Evolutionary conservation across 805 yeast genomes (phyloP).

Genomic region (Spathaspora arborariae): DNA sequence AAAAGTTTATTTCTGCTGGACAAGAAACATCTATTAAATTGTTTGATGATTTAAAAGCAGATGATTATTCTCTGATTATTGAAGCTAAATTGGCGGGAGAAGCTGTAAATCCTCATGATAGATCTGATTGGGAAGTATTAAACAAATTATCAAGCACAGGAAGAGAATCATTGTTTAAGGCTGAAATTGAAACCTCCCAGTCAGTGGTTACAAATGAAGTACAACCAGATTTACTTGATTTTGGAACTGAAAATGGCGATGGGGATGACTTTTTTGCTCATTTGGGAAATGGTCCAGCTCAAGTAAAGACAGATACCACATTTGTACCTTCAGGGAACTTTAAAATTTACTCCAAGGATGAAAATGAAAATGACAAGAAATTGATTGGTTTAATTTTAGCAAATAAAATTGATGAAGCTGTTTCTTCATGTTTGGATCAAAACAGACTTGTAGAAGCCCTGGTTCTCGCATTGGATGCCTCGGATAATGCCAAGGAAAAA

Average conservation of each 20-base stretch:
- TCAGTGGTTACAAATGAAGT: not conserved
- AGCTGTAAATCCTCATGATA: constrained; percentile 35
- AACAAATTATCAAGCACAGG: constrained; percentile 49
- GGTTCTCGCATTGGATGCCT: constrained; percentile 68
- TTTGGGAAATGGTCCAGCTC: constrained; percentile 21
- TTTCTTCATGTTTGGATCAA: constrained; percentile 58
- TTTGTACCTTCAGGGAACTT: constrained; percentile 56
- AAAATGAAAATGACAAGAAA: constrained; percentile 41
- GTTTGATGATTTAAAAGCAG: constrained; percentile 55
- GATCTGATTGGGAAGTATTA: constrained; percentile 65
- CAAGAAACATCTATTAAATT: constrained; percentile 31
- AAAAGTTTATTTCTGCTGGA: constrained; percentile 38
- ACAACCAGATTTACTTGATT: constrained; percentile 9
- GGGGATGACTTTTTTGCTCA: constrained; percentile 38
- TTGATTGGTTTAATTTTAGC: constrained; percentile 43
- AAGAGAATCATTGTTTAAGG: constrained; percentile 44
- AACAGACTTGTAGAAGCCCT: constrained; percentile 75
- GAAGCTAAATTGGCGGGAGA: constrained; percentile 45
- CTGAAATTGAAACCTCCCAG: constrained; percentile 9
- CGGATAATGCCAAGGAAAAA: constrained; percentile 55
- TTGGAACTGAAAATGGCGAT: constrained; percentile 7
- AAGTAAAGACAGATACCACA: not conserved
- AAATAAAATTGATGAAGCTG: constrained; percentile 66
- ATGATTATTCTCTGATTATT: constrained; percentile 53
- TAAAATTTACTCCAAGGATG: constrained; percentile 28